Conservation (phyloP, 148 eudicot species). For the Chenopodium formosanum region DNA sequence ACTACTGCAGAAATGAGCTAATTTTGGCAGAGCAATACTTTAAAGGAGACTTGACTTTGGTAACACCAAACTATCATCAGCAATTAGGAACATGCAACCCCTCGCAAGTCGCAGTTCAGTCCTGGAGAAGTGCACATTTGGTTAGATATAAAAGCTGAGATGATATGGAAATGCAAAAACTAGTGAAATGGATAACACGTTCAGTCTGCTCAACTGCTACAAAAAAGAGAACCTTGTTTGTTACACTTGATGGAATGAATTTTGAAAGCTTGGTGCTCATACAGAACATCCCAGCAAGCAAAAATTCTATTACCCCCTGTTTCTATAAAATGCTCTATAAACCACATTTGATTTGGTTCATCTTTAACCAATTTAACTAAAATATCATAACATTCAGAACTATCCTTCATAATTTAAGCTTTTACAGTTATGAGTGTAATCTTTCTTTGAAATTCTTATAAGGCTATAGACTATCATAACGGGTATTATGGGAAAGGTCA, state of each 20-base stretch:
- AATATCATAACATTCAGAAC: no score
- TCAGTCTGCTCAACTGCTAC: background rate
- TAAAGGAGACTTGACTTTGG: background rate
- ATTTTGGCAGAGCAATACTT: background rate
- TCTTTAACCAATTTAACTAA: background rate
- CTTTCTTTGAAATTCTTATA: no score
- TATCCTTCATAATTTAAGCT: background rate
- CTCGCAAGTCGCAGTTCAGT: background rate
- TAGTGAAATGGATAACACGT: background rate
- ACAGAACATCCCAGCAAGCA: background rate
- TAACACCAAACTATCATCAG: background rate
- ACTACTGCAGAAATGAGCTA: background rate
- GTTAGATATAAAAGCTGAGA: slow-evolving; percentile 1
- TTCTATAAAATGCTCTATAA: no score
- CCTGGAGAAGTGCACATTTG: background rate
- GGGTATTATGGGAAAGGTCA: background rate
- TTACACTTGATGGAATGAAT: no score
- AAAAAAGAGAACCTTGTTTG: background rate
- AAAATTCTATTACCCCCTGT: background rate
- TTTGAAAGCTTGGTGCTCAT: background rate
- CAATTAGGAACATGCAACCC: background rate
- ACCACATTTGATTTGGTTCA: background rate
- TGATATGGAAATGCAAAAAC: background rate
- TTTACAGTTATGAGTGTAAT: no score
- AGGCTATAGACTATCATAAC: background rate